Evolutionary conservation across 305 asterid species (phyloP).

Genomic region (Fraxinus velutina): DNA sequence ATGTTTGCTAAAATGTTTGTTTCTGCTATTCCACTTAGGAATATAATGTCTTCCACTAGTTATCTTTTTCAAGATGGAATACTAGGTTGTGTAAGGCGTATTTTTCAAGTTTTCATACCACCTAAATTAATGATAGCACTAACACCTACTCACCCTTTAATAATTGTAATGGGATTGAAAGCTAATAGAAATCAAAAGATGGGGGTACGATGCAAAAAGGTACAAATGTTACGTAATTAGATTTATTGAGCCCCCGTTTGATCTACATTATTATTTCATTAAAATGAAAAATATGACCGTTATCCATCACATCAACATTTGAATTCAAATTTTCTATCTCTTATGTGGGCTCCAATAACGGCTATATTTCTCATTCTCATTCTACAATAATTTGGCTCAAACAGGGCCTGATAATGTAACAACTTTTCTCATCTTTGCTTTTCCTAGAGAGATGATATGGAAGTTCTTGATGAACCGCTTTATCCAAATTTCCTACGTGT

Average conservation of each 20-base stretch:
- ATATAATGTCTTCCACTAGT: background rate
- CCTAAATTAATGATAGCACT: background rate
- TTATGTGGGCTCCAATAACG: too few relatives aligned
- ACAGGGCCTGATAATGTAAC: background rate
- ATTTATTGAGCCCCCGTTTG: too few relatives aligned
- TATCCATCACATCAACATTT: too few relatives aligned
- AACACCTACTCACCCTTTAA: background rate
- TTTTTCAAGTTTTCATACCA: background rate
- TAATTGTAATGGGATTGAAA: background rate
- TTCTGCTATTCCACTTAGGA: background rate
- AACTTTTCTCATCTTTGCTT: constrained; percentile 9
- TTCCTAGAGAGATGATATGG: constrained; percentile 71
- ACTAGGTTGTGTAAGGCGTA: background rate
- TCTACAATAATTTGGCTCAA: too few relatives aligned
- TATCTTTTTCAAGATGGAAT: background rate
- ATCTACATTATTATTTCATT: too few relatives aligned
- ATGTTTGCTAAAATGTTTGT: background rate
- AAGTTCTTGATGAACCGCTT: constrained; percentile 87
- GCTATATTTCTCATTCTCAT: too few relatives aligned
- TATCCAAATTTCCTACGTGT: constrained; percentile 56
- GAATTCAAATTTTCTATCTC: too few relatives aligned
- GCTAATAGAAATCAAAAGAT: background rate
- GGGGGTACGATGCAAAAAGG: background rate
- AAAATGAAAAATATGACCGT: too few relatives aligned
- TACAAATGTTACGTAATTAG: background rate